phyloP scores from a whole-genome alignment of 2,329 filamentous ascomycete species.

The Orbilia oligospora region DNA sequence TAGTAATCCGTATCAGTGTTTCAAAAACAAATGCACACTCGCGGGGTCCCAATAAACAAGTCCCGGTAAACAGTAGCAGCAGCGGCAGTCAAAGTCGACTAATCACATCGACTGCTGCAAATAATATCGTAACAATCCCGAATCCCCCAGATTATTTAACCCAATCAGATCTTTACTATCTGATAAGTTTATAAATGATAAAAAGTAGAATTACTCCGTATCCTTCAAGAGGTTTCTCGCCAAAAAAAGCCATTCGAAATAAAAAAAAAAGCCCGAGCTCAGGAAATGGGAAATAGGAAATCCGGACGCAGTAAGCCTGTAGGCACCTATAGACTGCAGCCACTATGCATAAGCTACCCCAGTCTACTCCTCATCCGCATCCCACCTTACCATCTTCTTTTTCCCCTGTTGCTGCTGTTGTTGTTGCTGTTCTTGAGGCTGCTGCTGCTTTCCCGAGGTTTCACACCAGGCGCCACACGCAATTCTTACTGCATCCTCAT shows the following conservation, averaged over 20 bases:
- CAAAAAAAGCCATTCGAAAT: conserved; percentile 28
- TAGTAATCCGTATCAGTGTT: background rate
- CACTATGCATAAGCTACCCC: conserved; percentile 16
- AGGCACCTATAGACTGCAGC: conserved; percentile 20
- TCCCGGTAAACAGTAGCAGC: background rate
- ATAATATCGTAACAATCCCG: conserved; percentile 22
- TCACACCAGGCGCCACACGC: conserved; percentile 59
- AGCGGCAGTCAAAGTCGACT: background rate
- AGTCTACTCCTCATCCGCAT: conserved; percentile 35
- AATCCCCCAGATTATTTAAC: background rate
- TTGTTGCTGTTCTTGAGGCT: conserved; percentile 18
- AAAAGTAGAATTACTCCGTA: conserved; percentile 6
- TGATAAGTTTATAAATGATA: conserved; percentile 5
- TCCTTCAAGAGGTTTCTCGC: conserved; percentile 13
- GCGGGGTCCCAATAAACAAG: background rate
- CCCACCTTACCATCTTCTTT: conserved; percentile 57
- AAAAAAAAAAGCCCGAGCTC: conserved; percentile 23
- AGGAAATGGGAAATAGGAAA: background rate
- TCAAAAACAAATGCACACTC: conserved; percentile 27
- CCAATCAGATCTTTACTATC: conserved; percentile 9
- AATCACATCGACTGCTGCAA: conserved; percentile 7
- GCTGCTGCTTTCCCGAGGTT: conserved; percentile 31
- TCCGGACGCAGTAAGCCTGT: conserved; percentile 26
- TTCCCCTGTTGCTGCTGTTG: conserved; percentile 19
- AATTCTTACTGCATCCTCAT: conserved; percentile 59